These are phyloP conservation scores for Teratosphaeria nubilosa DNA, from an alignment of 2,329 filamentous ascomycete species.

Conservation along the genomic window DNA sequence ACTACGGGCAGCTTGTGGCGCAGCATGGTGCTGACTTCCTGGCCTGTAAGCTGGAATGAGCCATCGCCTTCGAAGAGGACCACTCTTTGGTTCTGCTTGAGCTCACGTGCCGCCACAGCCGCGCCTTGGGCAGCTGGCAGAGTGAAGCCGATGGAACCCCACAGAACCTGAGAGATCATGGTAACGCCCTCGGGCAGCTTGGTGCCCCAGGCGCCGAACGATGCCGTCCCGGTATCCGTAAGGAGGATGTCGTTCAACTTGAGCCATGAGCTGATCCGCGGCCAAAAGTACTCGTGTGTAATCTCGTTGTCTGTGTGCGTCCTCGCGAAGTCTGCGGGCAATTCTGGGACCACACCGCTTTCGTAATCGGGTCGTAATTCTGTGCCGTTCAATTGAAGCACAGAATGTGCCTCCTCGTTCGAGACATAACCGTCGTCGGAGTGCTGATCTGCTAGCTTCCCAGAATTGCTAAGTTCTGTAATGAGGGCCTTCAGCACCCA, in stretches of 20 bases:
- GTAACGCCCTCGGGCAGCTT: background rate
- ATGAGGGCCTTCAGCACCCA: background rate
- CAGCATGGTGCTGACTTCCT: constrained; percentile 54
- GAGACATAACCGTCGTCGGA: background rate
- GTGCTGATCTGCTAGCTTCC: background rate
- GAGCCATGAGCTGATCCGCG: constrained; percentile 62
- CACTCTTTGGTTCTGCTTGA: constrained; percentile 39
- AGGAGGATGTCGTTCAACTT: constrained; percentile 32
- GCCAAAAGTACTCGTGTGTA: constrained; percentile 69
- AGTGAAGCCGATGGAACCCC: constrained; percentile 57
- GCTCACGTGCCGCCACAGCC: constrained; percentile 48
- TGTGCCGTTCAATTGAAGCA: background rate
- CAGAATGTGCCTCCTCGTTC: background rate
- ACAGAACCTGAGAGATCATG: constrained; percentile 40
- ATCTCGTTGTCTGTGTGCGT: constrained; percentile 32
- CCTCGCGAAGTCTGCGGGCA: background rate
- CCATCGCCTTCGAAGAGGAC: constrained; percentile 86
- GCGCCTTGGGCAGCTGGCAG: constrained; percentile 57
- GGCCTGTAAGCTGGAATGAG: constrained; percentile 61
- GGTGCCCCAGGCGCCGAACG: background rate
- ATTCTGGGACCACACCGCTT: constrained; percentile 9
- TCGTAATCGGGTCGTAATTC: background rate
- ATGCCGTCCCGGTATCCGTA: constrained; percentile 18
- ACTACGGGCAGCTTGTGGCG: constrained; percentile 20
- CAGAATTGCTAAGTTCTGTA: background rate